A percentile compares a stretch with the other conserved stretches of the same genome.
Evolutionary conservation across 305 asterid species (phyloP).

Genomic region (Nicotiana rustica): DNA sequence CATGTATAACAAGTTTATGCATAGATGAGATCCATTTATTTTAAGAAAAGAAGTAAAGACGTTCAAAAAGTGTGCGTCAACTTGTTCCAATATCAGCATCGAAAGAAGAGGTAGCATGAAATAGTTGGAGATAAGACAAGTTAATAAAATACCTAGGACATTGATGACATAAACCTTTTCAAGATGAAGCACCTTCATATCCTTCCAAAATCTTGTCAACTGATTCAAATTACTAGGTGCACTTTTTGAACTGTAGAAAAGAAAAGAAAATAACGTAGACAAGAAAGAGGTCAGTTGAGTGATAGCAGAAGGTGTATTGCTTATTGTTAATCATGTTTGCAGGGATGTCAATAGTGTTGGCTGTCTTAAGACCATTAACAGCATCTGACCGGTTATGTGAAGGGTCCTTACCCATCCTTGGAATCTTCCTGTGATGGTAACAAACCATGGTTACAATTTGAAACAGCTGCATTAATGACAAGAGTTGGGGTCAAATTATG

Average conservation of each 20-base stretch:
- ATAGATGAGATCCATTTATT: not conserved
- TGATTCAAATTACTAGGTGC: slow-evolving; percentile 30
- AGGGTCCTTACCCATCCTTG: slow-evolving; percentile 52
- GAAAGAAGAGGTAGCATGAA: not conserved
- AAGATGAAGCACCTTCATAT: slow-evolving; percentile 69
- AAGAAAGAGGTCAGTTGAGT: slow-evolving; percentile 11
- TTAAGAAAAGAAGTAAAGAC: not conserved
- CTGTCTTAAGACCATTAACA: slow-evolving; percentile 10
- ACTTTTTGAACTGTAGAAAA: slow-evolving; percentile 21
- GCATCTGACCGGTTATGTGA: slow-evolving; percentile 25
- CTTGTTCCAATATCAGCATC: not conserved
- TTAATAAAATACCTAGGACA: slow-evolving; percentile 74
- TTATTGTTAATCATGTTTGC: slow-evolving; percentile 18
- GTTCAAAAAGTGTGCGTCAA: not conserved
- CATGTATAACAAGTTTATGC: slow-evolving; percentile 5
- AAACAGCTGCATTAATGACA: slow-evolving; percentile 35
- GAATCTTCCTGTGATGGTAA: slow-evolving; percentile 46
- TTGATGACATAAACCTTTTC: slow-evolving; percentile 89
- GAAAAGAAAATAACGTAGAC: not conserved
- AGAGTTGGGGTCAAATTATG: slow-evolving; percentile 36
- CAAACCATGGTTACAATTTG: slow-evolving; percentile 47
- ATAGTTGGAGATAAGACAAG: slow-evolving; percentile 25
- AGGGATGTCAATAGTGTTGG: not conserved
- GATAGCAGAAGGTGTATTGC: slow-evolving; percentile 14
- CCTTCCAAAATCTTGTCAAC: slow-evolving; percentile 56